Base-by-base conservation (phyloP, 2,329 filamentous ascomycete genomes). In the Aspergillus brunneoviolaceus region DNA sequence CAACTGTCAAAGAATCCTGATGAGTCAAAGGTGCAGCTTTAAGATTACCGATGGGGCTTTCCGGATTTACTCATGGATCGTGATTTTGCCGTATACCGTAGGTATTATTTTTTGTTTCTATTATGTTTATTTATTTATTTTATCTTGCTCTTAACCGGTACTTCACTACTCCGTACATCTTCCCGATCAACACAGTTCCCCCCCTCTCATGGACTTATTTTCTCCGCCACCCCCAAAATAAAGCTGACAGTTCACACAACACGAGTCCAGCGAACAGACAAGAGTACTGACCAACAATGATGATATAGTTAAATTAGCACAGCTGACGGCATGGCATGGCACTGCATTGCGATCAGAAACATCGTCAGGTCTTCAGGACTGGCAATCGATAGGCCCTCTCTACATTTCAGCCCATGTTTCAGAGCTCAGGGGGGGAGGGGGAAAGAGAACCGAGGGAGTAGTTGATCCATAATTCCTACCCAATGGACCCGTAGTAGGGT, bases 1-100 rank as follows among this genome's bases (percentile, higher is more conserved):
- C 19, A 51, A 61, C 49, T 54, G 60, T 63, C 60, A 61, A 59
- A 59, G 55, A 57, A 58, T 60, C 1, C 27, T 29, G 9, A 29
- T 29, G 48, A 64, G 53, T 55, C 53, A 55, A 55, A 23, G 33
- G 16, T 42, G 39, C 39, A 19, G 10, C 14, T n/a, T 45, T 45
- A 19, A 45, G 39, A 45, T 45, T 45, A 19, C 39, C 39, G 39
- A 42, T 42, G 39, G 39, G 39, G 39, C 29, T 16, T 35, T 25
- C 16, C 48, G 21, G 21, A 9, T 50, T 14, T 19, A 42, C 39
- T n/a, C 14, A 45, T 45, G 14, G 39, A 10, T n/a, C 14, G 14
- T 19, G 39, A 45, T 45, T 45, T 45, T 45, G 27, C 27, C 27
- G 27, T 3, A 29, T 2, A 21, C 21, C 21, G 21, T 21, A 7